These are phyloP conservation scores for Colletotrichum eremochloae DNA, from an alignment of 2,329 filamentous ascomycete genomes.

Conservation along the genomic window DNA sequence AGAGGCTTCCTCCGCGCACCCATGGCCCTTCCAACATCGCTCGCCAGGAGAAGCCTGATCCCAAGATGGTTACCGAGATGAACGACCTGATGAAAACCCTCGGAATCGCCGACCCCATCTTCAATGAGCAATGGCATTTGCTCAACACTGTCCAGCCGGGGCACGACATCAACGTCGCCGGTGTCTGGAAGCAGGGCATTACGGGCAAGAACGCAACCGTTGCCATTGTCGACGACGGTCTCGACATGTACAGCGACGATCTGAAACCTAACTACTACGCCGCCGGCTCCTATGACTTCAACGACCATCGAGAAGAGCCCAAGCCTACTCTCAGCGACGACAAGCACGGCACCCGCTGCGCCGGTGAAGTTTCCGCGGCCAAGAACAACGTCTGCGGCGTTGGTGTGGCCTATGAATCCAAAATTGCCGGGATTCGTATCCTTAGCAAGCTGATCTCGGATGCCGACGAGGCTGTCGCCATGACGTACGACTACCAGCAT, in stretches of 20 bases:
- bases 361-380: conserved; percentile 93
- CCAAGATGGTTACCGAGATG: conserved; percentile 68
- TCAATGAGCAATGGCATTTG: conserved; percentile 95
- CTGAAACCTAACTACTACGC: conserved; percentile 95
- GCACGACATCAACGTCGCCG: conserved; percentile 97
- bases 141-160: conserved; percentile 85
- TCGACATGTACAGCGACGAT: conserved; percentile 96
- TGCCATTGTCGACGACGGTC: conserved; percentile 94
- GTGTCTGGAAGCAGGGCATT: conserved; percentile 89
- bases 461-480: conserved; percentile 89
- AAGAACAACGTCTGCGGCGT: conserved; percentile 94
- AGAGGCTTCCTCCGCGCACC: conserved; percentile 60
- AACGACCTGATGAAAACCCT: conserved; percentile 73
- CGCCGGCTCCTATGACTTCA: conserved; percentile 95
- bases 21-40: conserved; percentile 20
- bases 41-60: conserved; percentile 46
- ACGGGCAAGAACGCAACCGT: conserved; percentile 91
- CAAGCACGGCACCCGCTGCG: conserved; percentile 91
- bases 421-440: conserved; percentile 92
- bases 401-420: conserved; percentile 94
- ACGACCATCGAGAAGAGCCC: conserved; percentile 84
- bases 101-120: conserved; percentile 90
- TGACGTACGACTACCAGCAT: conserved; percentile 92
- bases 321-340: conserved; percentile 88
- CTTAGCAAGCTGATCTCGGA: conserved; percentile 92